A percentile compares a stretch with the other conserved stretches of the same genome.
Conservation (phyloP, 2,329 filamentous ascomycete genomes). For the Colletotrichum costaricense region DNA sequence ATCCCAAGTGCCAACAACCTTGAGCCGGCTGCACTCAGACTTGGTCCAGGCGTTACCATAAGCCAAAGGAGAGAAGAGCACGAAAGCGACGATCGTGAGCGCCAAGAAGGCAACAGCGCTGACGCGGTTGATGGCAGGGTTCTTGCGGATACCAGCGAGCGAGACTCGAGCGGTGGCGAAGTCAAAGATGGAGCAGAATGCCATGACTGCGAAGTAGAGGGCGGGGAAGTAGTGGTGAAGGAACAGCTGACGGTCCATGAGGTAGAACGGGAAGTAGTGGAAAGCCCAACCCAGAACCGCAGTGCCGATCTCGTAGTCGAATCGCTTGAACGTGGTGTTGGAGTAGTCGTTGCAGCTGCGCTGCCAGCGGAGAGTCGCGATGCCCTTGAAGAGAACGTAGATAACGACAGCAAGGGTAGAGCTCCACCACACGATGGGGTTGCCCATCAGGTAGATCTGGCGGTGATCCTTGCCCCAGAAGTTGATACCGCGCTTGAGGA, state of each 20-base stretch:
- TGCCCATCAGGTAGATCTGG: slow-evolving; percentile 96
- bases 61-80: slow-evolving; percentile 86
- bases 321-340: slow-evolving; percentile 88
- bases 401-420: slow-evolving; percentile 81
- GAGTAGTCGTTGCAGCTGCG: slow-evolving; percentile 90
- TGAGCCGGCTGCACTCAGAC: slow-evolving; percentile 84
- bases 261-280: slow-evolving; percentile 98
- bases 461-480: slow-evolving; percentile 97
- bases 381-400: slow-evolving; percentile 86
- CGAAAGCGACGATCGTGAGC: slow-evolving; percentile 80
- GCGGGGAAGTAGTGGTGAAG: slow-evolving; percentile 98
- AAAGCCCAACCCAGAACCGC: slow-evolving; percentile 94
- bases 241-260: slow-evolving; percentile 98
- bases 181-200: slow-evolving; percentile 90
- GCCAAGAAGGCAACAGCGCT: slow-evolving; percentile 80
- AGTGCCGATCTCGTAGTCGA: slow-evolving; percentile 95
- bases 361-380: slow-evolving; percentile 93
- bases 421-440: slow-evolving; percentile 94
- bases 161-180: slow-evolving; percentile 81
- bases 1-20: slow-evolving; percentile 91
- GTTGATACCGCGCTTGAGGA: slow-evolving; percentile 94
- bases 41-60: slow-evolving; percentile 97
- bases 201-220: slow-evolving; percentile 92
- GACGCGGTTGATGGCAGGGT: slow-evolving; percentile 79
- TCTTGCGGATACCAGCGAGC: slow-evolving; percentile 74